Percentiles rank a stretch among this genome's conserved stretches.
These are phyloP conservation scores for Phragmites australis DNA, from an alignment of 176 grass and related monocot species.

Conservation along the genomic window DNA sequence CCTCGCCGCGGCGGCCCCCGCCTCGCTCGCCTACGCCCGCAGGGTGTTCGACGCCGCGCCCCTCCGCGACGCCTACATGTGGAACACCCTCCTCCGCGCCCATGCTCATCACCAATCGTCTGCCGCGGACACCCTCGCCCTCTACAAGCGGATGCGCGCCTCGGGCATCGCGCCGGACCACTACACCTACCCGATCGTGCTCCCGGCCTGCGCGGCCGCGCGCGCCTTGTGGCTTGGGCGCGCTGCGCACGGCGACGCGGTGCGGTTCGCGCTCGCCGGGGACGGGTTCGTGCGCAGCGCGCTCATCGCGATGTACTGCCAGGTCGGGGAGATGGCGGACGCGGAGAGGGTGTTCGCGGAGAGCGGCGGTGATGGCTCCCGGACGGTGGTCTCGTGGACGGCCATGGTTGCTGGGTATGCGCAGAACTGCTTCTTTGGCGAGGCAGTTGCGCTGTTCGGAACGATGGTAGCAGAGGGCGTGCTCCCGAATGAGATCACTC, in stretches of 20 bases:
- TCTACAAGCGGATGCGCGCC: constrained; percentile 73
- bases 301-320: constrained; percentile 75
- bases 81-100: constrained; percentile 77
- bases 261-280: constrained; percentile 55
- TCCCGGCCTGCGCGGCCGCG: constrained; percentile 56
- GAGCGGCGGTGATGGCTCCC: constrained; percentile 24
- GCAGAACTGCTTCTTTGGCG: constrained; percentile 61
- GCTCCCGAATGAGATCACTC: constrained; percentile 69
- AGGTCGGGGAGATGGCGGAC: constrained; percentile 52
- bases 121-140: constrained; percentile 35
- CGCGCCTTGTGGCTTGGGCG: constrained; percentile 47
- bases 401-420: constrained; percentile 80
- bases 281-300: constrained; percentile 52
- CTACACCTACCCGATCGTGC: constrained; percentile 81
- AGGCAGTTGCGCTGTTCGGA: constrained; percentile 57
- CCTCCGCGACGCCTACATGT: constrained; percentile 64
- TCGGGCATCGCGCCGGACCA: constrained; percentile 51
- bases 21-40: constrained; percentile 65
- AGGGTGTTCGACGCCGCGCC: constrained; percentile 68
- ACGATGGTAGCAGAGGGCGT: constrained; percentile 48
- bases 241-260: constrained; percentile 56
- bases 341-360: constrained; percentile 61
- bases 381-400: constrained; percentile 75
- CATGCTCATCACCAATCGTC: constrained; percentile 39
- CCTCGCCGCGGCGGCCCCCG: constrained; percentile 28